Percentiles rank a stretch among this genome's conserved stretches.
Evolutionary conservation across 2,329 filamentous ascomycete genomes (phyloP).

Genomic region (Fusarium sp.): DNA sequence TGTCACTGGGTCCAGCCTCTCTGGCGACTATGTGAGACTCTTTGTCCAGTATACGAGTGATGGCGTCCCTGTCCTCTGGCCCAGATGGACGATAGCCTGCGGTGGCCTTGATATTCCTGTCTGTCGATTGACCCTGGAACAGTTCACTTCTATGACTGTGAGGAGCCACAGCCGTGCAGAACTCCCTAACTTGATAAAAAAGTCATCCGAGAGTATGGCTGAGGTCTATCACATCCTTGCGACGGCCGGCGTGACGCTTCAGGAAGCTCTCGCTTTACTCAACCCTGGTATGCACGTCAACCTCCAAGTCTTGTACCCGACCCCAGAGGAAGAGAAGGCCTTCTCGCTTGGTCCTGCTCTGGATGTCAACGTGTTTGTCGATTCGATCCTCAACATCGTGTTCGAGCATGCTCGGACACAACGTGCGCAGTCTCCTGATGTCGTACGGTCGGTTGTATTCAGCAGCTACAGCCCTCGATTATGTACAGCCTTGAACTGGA

Average conservation of each 20-base stretch:
- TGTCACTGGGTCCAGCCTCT: constrained; percentile 93
- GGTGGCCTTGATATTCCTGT: constrained; percentile 85
- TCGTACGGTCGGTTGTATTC: constrained; percentile 89
- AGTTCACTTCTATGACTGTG: constrained; percentile 71
- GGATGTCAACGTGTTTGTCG: constrained; percentile 89
- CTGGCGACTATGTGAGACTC: constrained; percentile 92
- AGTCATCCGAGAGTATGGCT: constrained; percentile 68
- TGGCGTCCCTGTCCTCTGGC: constrained; percentile 87
- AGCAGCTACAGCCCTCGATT: constrained; percentile 91
- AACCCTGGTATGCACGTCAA: constrained; percentile 88
- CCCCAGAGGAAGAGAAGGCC: constrained; percentile 75
- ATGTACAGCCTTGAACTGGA: constrained; percentile 97
- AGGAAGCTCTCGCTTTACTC: constrained; percentile 79
- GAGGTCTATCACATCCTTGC: constrained; percentile 79
- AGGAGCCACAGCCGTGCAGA: constrained; percentile 58
- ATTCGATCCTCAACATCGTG: constrained; percentile 84
- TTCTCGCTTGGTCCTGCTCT: constrained; percentile 78
- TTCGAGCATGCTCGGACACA: constrained; percentile 88
- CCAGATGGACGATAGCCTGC: constrained; percentile 82
- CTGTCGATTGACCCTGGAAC: constrained; percentile 79
- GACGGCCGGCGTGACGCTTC: constrained; percentile 81
- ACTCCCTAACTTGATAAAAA: constrained; percentile 57
- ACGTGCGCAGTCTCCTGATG: constrained; percentile 72
- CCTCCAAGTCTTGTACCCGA: constrained; percentile 91
- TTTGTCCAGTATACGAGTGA: constrained; percentile 94